Base-by-base conservation (phyloP, 305 asterid genomes). In the Fraxinus greggii region DNA sequence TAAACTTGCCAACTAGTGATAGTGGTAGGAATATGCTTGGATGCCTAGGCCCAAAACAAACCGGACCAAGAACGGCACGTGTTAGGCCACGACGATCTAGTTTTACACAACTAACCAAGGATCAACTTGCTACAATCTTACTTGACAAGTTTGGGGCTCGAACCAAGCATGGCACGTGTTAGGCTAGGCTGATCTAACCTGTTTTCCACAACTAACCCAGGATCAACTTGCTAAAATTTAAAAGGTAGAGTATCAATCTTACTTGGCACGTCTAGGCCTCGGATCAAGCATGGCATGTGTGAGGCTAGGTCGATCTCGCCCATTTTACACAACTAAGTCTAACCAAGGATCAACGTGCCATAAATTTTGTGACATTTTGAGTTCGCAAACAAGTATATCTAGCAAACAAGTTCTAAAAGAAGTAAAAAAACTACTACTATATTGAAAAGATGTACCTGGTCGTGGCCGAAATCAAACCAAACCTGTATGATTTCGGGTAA, bases 391-490 rank as follows among this genome's bases (percentile, higher is more conserved):
- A 10, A 51, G 59, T n/a, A 54, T 13, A 54, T n/a, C 24, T 54
- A 54, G 24, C 65, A n/a, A 17, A 4, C 10, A 26, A 36, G 17
- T 21, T 28, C 45, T 72, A 17, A 72, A 69, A 61, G 19, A 42
- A 32, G 19, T 5, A 56, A 59, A 59, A 12, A 45, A 2, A 59
- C 28, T 1, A 59, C 29, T 0, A 59, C 12, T 7, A 59, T 5
- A 59, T 21, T 59, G 85, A 32, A 51, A 78, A 80, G 28, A 13
- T 24, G 32, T 12, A 89, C 92, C 92, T 89, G 92, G 45, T 89
- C 92, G 65, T 89, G 92, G 82, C 84, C 88, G 88, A 89, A 88
- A 80, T 89, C 92, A 86, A 89, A 89, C 92, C 92, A 88, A 54
- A 89, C 85, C 75, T 89, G 92, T 4, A 86, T 61, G 48, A 81